Conservation (phyloP, 257 asterid species). For the Handroanthus guayacan region DNA sequence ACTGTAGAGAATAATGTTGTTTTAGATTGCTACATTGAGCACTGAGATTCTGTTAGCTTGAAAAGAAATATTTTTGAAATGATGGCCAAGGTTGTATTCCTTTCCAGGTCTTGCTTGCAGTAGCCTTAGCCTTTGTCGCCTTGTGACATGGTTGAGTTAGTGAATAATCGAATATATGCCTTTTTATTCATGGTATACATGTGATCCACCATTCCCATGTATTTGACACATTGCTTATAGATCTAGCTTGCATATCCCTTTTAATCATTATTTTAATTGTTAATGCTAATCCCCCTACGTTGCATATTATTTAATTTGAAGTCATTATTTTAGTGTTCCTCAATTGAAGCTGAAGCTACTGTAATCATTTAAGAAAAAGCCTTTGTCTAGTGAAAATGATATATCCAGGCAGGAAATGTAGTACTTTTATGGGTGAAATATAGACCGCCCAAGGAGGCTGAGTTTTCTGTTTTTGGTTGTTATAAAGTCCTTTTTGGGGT, state of each 20-base stretch:
- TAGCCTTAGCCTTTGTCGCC: not conserved
- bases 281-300: not conserved
- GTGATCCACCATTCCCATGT: not conserved
- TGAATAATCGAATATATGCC: not conserved
- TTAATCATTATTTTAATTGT: not conserved
- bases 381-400: not conserved
- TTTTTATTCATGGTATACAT: not conserved
- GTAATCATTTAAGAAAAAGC: not conserved
- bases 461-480: not conserved
- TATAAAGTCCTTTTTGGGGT: not conserved
- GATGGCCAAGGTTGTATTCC: not conserved
- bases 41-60: not conserved
- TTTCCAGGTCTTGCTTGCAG: not conserved
- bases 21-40: not conserved
- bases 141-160: slow-evolving; percentile 3
- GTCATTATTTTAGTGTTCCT: not conserved
- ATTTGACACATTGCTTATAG: not conserved
- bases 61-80: not conserved
- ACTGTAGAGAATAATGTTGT: not conserved
- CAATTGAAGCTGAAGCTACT: not conserved
- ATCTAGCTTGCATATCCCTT: not conserved
- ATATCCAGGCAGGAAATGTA: not conserved
- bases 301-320: not conserved
- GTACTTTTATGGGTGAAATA: not conserved
- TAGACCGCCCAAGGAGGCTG: not conserved